Evolutionary conservation across 768 basidiomycete species (phyloP).

Genomic region (Cystoderma amianthinum): DNA sequence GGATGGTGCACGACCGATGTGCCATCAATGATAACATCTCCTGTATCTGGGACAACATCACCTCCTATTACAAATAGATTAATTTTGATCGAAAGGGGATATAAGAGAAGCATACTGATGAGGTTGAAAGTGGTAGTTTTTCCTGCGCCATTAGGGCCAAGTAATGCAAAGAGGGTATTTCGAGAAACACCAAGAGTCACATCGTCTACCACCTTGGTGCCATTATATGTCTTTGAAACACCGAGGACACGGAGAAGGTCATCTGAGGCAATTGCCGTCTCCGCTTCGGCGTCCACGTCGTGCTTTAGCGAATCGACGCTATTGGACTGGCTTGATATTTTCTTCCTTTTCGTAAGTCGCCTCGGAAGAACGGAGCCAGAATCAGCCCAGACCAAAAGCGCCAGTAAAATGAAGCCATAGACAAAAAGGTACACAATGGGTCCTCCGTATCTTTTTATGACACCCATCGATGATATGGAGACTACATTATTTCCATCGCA

Average conservation of each 20-base stretch:
- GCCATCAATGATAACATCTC: conserved; percentile 64
- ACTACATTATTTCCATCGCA: conserved; percentile 50
- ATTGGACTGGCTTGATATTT: not conserved
- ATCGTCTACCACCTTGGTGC: conserved; percentile 60
- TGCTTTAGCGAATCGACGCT: conserved; percentile 15
- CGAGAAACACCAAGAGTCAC: conserved; percentile 61
- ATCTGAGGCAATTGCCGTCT: conserved; percentile 34
- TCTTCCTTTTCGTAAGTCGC: conserved; percentile 18
- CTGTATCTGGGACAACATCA: conserved; percentile 57
- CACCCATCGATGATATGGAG: conserved; percentile 38
- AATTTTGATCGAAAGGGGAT: not conserved
- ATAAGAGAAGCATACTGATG: conserved; percentile 44
- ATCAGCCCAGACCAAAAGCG: conserved; percentile 63
- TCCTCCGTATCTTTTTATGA: conserved; percentile 59
- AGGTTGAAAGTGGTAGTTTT: conserved; percentile 81
- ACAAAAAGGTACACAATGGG: conserved; percentile 70
- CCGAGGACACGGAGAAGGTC: conserved; percentile 58
- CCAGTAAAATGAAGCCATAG: conserved; percentile 51
- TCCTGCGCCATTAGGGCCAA: conserved; percentile 81
- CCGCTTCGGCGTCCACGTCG: conserved; percentile 53
- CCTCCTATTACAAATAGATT: conserved; percentile 38
- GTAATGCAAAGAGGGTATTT: conserved; percentile 61
- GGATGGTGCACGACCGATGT: conserved; percentile 61
- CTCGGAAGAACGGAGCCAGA: conserved; percentile 54
- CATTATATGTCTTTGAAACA: conserved; percentile 54